These are phyloP conservation scores for Tylopilus cervinicoccineus DNA, from an alignment of 768 basidiomycete species.

Conservation along the genomic window DNA sequence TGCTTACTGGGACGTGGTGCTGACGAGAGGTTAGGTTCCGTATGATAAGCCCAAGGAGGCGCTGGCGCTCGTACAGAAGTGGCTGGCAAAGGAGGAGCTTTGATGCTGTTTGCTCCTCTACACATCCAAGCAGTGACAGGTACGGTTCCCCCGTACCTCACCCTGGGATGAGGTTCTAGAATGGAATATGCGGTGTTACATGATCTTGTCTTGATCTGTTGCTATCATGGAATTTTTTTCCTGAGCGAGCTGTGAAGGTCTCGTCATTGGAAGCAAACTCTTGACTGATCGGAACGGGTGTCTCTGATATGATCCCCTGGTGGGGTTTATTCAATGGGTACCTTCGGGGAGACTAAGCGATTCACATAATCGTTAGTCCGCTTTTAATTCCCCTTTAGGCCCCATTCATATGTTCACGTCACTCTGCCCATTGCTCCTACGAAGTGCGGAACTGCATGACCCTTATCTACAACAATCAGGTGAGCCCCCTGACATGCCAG, in stretches of 20 bases:
- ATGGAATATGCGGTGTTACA: not conserved
- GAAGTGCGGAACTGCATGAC: too few relatives aligned
- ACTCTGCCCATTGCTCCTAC: too few relatives aligned
- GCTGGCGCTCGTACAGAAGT: constrained; percentile 45
- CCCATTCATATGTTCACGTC: too few relatives aligned
- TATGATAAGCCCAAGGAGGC: constrained; percentile 60
- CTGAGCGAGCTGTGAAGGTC: not conserved
- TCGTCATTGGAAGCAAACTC: too few relatives aligned
- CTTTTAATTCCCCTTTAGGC: too few relatives aligned
- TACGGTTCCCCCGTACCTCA: not conserved
- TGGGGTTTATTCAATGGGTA: too few relatives aligned
- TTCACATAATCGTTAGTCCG: too few relatives aligned
- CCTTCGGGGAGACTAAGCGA: too few relatives aligned
- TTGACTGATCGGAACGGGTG: too few relatives aligned
- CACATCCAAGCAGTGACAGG: not conserved
- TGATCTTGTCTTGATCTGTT: not conserved
- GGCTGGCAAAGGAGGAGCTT: constrained; percentile 35
- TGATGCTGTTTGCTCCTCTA: not conserved
- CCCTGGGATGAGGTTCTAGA: not conserved
- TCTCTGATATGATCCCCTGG: too few relatives aligned
- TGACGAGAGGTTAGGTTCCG: constrained; percentile 41
- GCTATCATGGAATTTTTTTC: not conserved
- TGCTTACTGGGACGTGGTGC: not conserved
- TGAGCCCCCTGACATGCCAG: too few relatives aligned
- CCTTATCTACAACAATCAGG: too few relatives aligned